Evolutionary conservation across 805 yeast genomes (phyloP), one percentile per base, ranked within the genome.

Genomic region (Grigorovia yakushimaensis): DNA sequence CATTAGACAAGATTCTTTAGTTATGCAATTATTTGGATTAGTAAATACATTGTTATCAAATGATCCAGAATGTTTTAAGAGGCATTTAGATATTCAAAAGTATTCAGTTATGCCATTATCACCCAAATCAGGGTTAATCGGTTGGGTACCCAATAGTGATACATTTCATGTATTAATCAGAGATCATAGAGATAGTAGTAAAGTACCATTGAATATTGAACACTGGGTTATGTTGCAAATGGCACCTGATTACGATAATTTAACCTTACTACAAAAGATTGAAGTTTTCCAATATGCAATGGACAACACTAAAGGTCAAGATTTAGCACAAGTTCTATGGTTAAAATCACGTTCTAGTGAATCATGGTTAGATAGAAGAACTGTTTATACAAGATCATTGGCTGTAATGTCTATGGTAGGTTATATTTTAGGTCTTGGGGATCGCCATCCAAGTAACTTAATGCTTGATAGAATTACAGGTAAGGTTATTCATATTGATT

Each of bases 381-480:
- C 97, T 0, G 88, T 95, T 2, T 91, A 91, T 60, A 89, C 97
- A 0, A 73, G 98, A 47, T 91, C 98, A 0, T 73, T 91, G 53
- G 98, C 98, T 0, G 96, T 88, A 5, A 93, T 93, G 97, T 89
- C 97, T 0, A 93, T 91, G 96, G 96, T 85, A 42, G 98, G 98
- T 1, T 91, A 91, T 64, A 89, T 91, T 47, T 72, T 91, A 23
- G 98, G 98, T 18, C 73, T 91, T 19, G 98, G 98, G 48, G 98
- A 91, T 64, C 79, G 98, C 53, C 98, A 91, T 67, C 98, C 98
- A 27, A 86, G 96, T 23, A 91, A 91, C 60, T 74, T 91, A 68
- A 89, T 91, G 97, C 77, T 91, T 67, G 95, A 89, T 64, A 72
- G 96, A 52, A 78, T 84, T 45, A 88, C 97, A 0, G 98, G 98